A percentile compares a stretch with the other conserved stretches of the same genome.
These are phyloP conservation scores for Didymella exigua DNA, from an alignment of 2,329 filamentous ascomycete species.

Conservation along the genomic window DNA sequence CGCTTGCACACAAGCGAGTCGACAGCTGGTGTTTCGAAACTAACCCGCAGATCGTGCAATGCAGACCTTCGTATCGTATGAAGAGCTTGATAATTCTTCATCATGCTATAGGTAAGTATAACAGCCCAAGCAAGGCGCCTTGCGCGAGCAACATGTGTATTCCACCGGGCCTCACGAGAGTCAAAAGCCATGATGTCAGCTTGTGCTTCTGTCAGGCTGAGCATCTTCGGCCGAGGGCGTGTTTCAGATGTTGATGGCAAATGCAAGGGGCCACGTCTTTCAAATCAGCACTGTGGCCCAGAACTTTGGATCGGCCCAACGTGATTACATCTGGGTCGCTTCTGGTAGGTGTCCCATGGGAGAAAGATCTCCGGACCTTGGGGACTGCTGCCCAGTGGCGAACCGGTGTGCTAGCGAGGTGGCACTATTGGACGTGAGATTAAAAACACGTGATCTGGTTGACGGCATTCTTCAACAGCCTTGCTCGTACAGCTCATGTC, in stretches of 20 bases:
- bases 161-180: neutral
- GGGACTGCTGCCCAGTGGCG: neutral
- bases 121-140: neutral
- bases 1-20: constrained; percentile 8
- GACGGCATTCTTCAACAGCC: neutral
- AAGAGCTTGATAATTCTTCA: neutral
- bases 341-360: neutral
- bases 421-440: constrained; percentile 12
- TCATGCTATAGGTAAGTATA: neutral
- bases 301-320: constrained; percentile 13
- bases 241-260: constrained; percentile 11
- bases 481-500: neutral
- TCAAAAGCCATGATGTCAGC: constrained; percentile 1
- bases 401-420: constrained; percentile 1
- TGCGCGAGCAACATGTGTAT: neutral
- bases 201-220: neutral
- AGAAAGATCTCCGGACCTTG: neutral
- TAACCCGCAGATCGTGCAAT: constrained; percentile 1
- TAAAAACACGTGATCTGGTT: constrained; percentile 8
- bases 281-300: constrained; percentile 8
- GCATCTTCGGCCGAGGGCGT: constrained; percentile 4
- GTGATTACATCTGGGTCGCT: neutral
- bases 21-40: constrained; percentile 13
- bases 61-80: neutral
- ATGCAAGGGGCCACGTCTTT: constrained; percentile 10